Conservation (phyloP, 2,329 filamentous ascomycete genomes). For the Colletotrichum limetticola region DNA sequence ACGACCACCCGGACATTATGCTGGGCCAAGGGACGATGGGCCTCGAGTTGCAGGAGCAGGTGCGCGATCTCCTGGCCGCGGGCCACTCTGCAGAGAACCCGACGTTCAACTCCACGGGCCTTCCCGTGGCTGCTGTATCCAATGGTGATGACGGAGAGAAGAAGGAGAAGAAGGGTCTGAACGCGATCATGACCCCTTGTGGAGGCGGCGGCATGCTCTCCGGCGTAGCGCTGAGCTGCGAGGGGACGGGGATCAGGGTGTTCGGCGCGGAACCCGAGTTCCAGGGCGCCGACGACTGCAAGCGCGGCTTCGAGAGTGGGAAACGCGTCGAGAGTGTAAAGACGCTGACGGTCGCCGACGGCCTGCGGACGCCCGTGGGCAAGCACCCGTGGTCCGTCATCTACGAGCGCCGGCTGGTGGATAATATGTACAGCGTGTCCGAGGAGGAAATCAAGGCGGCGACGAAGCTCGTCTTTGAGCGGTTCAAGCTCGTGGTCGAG, state of each 20-base stretch:
- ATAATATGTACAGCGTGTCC: conserved; percentile 76
- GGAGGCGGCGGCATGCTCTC: conserved; percentile 90
- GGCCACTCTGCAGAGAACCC: conserved; percentile 32
- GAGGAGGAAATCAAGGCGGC: conserved; percentile 86
- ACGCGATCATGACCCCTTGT: conserved; percentile 84
- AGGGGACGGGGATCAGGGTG: conserved; percentile 77
- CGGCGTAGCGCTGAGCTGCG: conserved; percentile 81
- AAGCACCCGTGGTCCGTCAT: conserved; percentile 81
- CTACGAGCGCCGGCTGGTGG: conserved; percentile 75
- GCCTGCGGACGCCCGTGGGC: conserved; percentile 85
- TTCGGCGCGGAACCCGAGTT: conserved; percentile 90
- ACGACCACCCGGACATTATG: conserved; percentile 92
- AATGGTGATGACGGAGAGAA: not conserved
- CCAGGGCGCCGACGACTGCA: conserved; percentile 85
- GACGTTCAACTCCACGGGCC: conserved; percentile 25
- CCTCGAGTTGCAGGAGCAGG: conserved; percentile 84
- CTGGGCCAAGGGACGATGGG: conserved; percentile 93
- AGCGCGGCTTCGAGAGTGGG: conserved; percentile 74
- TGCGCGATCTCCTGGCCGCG: conserved; percentile 60
- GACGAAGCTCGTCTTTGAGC: conserved; percentile 82
- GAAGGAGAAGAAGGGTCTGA: conserved; percentile 53
- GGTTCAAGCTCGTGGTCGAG: conserved; percentile 92
- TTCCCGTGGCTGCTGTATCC: not conserved
- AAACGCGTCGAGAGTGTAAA: conserved; percentile 74
- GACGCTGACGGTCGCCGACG: conserved; percentile 87